phyloP scores from a whole-genome alignment of 176 grass and related monocot species.

The Pontederia crassipes region DNA sequence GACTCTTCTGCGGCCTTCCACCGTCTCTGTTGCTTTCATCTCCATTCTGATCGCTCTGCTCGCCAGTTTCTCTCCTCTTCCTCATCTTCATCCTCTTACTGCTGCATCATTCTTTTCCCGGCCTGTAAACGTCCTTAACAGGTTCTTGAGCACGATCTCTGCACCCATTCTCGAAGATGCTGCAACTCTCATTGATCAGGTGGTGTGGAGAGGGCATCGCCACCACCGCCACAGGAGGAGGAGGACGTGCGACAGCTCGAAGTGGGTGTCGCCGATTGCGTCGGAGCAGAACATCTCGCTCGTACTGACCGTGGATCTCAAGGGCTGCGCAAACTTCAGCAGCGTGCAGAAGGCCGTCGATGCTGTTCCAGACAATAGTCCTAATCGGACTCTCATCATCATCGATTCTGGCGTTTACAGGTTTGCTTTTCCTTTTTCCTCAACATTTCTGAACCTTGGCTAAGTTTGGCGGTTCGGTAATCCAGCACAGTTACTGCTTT shows the following conservation, averaged over 20 bases:
- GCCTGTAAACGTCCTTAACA: not conserved
- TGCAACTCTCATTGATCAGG: not conserved
- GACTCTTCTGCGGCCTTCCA: slow-evolving; percentile 27
- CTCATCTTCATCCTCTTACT: not conserved
- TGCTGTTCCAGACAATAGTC: slow-evolving; percentile 37
- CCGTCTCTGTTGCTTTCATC: slow-evolving; percentile 37
- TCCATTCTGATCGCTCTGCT: slow-evolving; percentile 40
- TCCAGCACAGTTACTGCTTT: not conserved
- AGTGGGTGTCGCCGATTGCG: slow-evolving; percentile 36
- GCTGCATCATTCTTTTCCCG: not conserved
- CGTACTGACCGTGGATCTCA: slow-evolving; percentile 51
- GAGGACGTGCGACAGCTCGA: slow-evolving; percentile 28
- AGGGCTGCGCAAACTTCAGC: slow-evolving; percentile 65
- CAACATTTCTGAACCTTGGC: not conserved
- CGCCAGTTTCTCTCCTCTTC: slow-evolving; percentile 14
- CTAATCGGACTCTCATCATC: slow-evolving; percentile 42
- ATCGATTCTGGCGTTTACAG: slow-evolving; percentile 55
- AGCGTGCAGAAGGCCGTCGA: slow-evolving; percentile 66
- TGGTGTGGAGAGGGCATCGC: not conserved
- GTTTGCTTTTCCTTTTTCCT: not conserved
- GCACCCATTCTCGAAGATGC: slow-evolving; percentile 9
- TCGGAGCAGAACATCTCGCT: slow-evolving; percentile 43
- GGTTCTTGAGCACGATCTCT: not conserved
- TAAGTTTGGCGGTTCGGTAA: not conserved
- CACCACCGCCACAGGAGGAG: slow-evolving; percentile 6